Evolutionary conservation across 257 asterid genomes (phyloP).

Genomic region (Cynanchum wilfordii): DNA sequence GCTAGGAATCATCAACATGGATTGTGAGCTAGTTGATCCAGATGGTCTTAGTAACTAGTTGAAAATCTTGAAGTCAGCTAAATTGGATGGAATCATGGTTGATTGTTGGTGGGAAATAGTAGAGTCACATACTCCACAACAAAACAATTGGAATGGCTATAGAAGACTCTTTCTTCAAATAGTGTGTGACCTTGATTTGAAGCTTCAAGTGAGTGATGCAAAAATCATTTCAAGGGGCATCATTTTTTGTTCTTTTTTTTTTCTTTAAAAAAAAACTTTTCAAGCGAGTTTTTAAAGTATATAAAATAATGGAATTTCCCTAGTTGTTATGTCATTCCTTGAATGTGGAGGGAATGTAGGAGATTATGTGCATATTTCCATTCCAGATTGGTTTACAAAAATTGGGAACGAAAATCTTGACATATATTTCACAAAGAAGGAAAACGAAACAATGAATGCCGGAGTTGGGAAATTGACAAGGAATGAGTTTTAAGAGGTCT

Average conservation of each 20-base stretch:
- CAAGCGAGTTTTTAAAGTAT: background rate
- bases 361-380: slow-evolving; percentile 74
- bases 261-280: no score
- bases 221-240: background rate
- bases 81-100: slow-evolving; percentile 69
- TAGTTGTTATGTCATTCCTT: slow-evolving; percentile 85
- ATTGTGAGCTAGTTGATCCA: slow-evolving; percentile 56
- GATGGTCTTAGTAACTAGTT: slow-evolving; percentile 43
- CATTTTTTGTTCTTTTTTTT: slow-evolving; percentile 8
- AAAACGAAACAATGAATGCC: slow-evolving; percentile 60
- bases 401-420: slow-evolving; percentile 52
- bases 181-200: slow-evolving; percentile 48
- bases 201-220: slow-evolving; percentile 45
- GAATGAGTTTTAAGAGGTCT: slow-evolving; percentile 66
- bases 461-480: slow-evolving; percentile 76
- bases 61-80: slow-evolving; percentile 43
- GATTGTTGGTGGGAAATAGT: slow-evolving; percentile 94
- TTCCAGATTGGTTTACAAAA: slow-evolving; percentile 65
- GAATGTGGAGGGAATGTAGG: slow-evolving; percentile 83
- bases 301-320: background rate
- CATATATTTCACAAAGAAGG: slow-evolving; percentile 62
- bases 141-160: slow-evolving; percentile 67
- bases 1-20: slow-evolving; percentile 49
- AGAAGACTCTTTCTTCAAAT: slow-evolving; percentile 45
- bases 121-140: slow-evolving; percentile 54